Percentiles rank a stretch among this genome's conserved stretches.
Conservation (phyloP, 768 basidiomycete species). For the Mrakia blollopis region DNA sequence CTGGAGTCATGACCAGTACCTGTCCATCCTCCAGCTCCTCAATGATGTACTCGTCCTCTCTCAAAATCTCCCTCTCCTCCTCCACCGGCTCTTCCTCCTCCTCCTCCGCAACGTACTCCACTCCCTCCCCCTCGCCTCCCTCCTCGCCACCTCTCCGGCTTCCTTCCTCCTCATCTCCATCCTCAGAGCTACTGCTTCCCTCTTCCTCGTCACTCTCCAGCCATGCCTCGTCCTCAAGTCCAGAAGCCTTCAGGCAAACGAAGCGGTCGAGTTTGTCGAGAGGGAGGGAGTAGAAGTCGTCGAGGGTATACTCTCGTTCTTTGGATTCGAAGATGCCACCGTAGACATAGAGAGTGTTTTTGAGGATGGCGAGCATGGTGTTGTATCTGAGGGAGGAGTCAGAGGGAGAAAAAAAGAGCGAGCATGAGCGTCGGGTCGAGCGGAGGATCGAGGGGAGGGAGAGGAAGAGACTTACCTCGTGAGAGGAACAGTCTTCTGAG, state of each 20-base stretch:
- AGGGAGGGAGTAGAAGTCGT: conserved; percentile 75
- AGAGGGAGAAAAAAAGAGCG: no score
- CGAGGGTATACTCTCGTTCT: conserved; percentile 76
- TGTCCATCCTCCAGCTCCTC: conserved; percentile 30
- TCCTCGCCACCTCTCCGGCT: conserved; percentile 50
- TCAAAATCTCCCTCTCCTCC: conserved; percentile 36
- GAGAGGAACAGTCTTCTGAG: conserved; percentile 59
- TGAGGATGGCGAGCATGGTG: conserved; percentile 76
- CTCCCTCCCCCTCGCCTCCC: conserved; percentile 39
- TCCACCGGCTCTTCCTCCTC: conserved; percentile 32
- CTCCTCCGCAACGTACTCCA: conserved; percentile 39
- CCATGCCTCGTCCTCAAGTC: conserved; percentile 61
- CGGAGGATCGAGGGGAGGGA: no score
- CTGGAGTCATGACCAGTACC: conserved; percentile 13
- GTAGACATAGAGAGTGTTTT: conserved; percentile 80
- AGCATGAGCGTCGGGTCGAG: no score
- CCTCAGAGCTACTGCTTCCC: conserved; percentile 39
- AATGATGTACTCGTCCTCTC: conserved; percentile 30
- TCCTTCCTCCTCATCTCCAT: conserved; percentile 50
- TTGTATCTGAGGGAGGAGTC: conserved; percentile 57
- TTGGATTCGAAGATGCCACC: conserved; percentile 64
- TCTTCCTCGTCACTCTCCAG: conserved; percentile 55
- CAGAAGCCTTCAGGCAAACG: conserved; percentile 65
- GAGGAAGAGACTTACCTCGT: conserved; percentile 46
- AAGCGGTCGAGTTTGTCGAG: conserved; percentile 81